Evolutionary conservation across 2,329 filamentous ascomycete species (phyloP), one percentile per base, ranked within the genome.

Genomic region (Meredithiella fracta): DNA sequence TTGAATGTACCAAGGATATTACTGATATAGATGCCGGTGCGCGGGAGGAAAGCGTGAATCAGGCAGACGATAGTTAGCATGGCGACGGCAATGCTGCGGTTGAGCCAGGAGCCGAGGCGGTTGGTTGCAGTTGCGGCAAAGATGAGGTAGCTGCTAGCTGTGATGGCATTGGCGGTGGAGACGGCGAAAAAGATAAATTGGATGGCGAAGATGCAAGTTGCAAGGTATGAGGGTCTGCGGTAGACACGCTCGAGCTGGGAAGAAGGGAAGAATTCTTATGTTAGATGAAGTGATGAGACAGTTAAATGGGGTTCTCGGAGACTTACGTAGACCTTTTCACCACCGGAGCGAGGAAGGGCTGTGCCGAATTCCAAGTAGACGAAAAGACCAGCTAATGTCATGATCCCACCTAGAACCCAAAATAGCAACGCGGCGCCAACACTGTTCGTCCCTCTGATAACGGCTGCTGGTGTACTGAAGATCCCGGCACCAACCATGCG

Each of bases 331-430:
- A 81, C 79, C 70, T 83, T 83, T 60, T 82, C 79, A 20, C 80
- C 80, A 14, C 80, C 79, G 14, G 76, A 80, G 37, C 75, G 70
- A 1, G 79, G 79, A 37, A 82, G 80, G 3, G 76, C 77, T 3
- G 79, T 70, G 23, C 79, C 79, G 61, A 81, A 82, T 62, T 82
- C 80, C 51, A 83, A 72, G 63, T 77, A 82, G 3, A 83, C 77
- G 55, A 73, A 75, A 11, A 82, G 69, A 22, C 79, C 56, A 2
- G 56, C 56, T 8, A 58, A 2, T n/a, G 56, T 58, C 34, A 58
- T 40, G 1, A 58, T 26, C 15, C 51, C 56, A 3, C 62, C 62
- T 14, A 63, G 56, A 31, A 63, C 57, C 62, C 62, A 63, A 40
- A 63, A 61, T 55, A 60, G 50, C 3, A 60, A 42, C 15, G 58